A percentile compares a stretch with the other conserved stretches of the same genome.
Evolutionary conservation across 768 basidiomycete genomes (phyloP).

Genomic region (Brasilioporus rufonigricans): DNA sequence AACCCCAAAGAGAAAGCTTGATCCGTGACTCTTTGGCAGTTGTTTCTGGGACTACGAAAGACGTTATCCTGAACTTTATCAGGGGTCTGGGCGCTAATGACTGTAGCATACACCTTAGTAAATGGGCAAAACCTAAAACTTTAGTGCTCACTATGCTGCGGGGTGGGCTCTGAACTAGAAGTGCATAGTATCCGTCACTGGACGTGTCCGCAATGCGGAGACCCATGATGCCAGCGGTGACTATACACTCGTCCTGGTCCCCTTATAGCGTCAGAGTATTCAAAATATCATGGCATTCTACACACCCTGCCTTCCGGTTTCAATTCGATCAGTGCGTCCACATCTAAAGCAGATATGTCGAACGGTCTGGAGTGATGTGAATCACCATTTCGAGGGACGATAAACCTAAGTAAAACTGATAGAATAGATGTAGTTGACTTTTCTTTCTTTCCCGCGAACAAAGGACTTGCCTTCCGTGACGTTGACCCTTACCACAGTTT

Average conservation of each 20-base stretch:
- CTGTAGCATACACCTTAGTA: conserved; percentile 31
- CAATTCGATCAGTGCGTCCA: conserved; percentile 62
- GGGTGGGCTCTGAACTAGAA: conserved; percentile 56
- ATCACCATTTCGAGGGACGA: conserved; percentile 46
- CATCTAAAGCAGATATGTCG: conserved; percentile 56
- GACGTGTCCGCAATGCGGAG: conserved; percentile 52
- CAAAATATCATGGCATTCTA: background rate
- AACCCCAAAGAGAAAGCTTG: conserved; percentile 58
- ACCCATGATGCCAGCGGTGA: conserved; percentile 65
- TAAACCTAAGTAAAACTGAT: conserved; percentile 42
- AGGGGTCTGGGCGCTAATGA: conserved; percentile 46
- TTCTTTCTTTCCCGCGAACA: background rate
- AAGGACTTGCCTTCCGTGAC: conserved; percentile 41
- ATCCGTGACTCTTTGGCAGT: conserved; percentile 78
- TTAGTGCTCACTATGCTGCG: conserved; percentile 54
- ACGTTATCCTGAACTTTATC: conserved; percentile 65
- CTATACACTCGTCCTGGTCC: conserved; percentile 63
- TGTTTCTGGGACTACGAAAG: conserved; percentile 56
- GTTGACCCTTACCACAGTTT: conserved; percentile 49
- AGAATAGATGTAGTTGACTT: background rate
- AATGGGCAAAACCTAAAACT: background rate
- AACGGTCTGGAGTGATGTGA: conserved; percentile 43
- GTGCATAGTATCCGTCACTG: conserved; percentile 29
- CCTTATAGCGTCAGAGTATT: conserved; percentile 2
- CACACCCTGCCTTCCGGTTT: conserved; percentile 71